phyloP scores from a whole-genome alignment of 169 alveolate genomes.

The Blepharisma undulans region DNA sequence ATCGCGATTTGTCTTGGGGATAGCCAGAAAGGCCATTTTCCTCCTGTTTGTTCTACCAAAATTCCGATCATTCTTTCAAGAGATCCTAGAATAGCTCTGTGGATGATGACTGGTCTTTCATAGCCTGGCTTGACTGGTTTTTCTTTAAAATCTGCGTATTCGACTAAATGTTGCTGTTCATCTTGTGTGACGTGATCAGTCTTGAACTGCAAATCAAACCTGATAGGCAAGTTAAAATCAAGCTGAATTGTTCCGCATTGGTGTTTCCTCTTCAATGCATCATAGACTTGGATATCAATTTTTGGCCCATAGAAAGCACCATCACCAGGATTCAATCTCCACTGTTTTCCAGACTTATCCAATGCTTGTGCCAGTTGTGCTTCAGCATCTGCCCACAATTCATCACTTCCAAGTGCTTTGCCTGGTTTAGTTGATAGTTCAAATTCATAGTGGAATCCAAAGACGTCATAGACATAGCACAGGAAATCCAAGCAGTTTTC shows the following conservation, averaged over 20 bases:
- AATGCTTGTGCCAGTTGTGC: slow-evolving; percentile 91
- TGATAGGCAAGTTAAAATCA: slow-evolving; percentile 97
- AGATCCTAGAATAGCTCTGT: slow-evolving; percentile 98
- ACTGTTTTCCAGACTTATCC: slow-evolving; percentile 89
- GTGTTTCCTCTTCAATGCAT: slow-evolving; percentile 96
- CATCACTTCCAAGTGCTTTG: slow-evolving; percentile 93
- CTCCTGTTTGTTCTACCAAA: slow-evolving; percentile 96
- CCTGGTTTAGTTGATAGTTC: slow-evolving; percentile 97
- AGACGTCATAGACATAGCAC: slow-evolving; percentile 90
- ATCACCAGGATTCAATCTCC: slow-evolving; percentile 97
- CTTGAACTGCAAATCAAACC: slow-evolving; percentile 96
- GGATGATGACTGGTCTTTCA: slow-evolving; percentile 98
- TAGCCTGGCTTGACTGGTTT: slow-evolving; percentile 84
- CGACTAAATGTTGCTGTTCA: slow-evolving; percentile 47
- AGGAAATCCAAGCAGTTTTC: slow-evolving; percentile 90
- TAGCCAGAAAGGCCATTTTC: slow-evolving; percentile 99
- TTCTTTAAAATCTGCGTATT: slow-evolving; percentile 44
- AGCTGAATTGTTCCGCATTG: slow-evolving; percentile 99
- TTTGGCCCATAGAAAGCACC: slow-evolving; percentile 99
- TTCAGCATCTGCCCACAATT: slow-evolving; percentile 97
- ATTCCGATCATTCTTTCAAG: slow-evolving; percentile 96
- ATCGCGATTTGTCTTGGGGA: slow-evolving; percentile 97
- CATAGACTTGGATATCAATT: slow-evolving; percentile 95
- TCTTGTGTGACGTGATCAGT: slow-evolving; percentile 84
- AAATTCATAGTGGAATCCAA: slow-evolving; percentile 94